Evolutionary conservation across 305 asterid genomes (phyloP), one percentile per base, ranked within the genome.

Genomic region (Petunia hybrid): DNA sequence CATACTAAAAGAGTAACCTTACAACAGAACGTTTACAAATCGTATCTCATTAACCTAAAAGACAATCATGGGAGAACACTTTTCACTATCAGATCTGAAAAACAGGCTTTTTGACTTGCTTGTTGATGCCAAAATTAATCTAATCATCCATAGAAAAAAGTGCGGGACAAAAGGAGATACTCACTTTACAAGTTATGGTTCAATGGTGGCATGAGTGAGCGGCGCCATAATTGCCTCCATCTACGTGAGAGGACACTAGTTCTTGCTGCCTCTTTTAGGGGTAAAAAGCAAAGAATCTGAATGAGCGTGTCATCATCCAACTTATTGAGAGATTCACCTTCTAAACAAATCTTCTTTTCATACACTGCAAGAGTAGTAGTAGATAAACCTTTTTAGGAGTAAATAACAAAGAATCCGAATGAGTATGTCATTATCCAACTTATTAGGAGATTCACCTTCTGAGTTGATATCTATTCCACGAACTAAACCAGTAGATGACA

Each of bases 171-270:
- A 69, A 43, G 59, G 59, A 69, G 45, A 45, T 69, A 43, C 76
- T 69, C 56, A 69, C 76, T 45, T 69, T 35, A 71, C 12, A 43
- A 38, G 42, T 45, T 16, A 31, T 4, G 31, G 56, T 71, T 12
- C 78, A 73, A 51, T 1, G 78, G 78, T 6, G 5, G 6, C 13
- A 73, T 36, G 63, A 73, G 78, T 6, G 78, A 73, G 6, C 46
- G 61, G 8, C 63, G 63, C 69, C 80, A 76, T 60, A 76, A 76
- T 55, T 59, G 10, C 69, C 80, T 59, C 80, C 80, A 76, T 16
- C 80, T 76, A 16, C 56, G 69, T 8, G 80, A 76, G 36, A 76
- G 80, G 56, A 76, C 80, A 76, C 80, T 40, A 0, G 80, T 76
- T 42, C 66, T 76, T 76, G 69, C 80, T 1, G 68, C 68, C 40